phyloP scores from a whole-genome alignment of 768 basidiomycete species.

The Boletus speciosus region DNA sequence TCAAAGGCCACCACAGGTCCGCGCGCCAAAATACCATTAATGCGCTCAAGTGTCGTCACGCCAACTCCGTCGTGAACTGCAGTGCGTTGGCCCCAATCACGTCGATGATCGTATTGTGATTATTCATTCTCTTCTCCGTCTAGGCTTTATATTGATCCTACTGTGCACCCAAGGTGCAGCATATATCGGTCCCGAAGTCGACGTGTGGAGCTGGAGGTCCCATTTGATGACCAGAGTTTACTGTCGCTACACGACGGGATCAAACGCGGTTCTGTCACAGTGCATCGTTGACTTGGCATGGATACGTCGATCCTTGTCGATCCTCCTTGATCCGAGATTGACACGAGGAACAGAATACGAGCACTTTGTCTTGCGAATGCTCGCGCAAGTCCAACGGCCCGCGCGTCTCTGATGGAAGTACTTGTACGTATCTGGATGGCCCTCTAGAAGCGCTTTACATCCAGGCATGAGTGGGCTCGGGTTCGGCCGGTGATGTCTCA shows the following conservation, averaged over 20 bases:
- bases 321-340: not conserved
- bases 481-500: not conserved
- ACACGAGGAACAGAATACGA: not conserved
- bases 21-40: too few relatives aligned
- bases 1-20: too few relatives aligned
- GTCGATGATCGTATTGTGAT: not conserved
- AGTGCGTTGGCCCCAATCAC: not conserved
- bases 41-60: not conserved
- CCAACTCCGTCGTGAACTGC: not conserved
- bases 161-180: not conserved
- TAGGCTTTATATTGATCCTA: not conserved
- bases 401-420: not conserved
- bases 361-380: not conserved
- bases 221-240: not conserved
- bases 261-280: not conserved
- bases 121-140: not conserved
- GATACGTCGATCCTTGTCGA: not conserved
- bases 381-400: not conserved
- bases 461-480: not conserved
- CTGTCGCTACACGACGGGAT: not conserved
- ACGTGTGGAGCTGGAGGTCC: not conserved
- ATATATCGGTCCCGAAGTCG: not conserved
- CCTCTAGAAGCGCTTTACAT: not conserved
- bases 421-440: not conserved
- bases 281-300: not conserved